A percentile compares a stretch with the other conserved stretches of the same genome.
Evolutionary conservation across 192 early-diverging fungal species (phyloP).

Genomic region (Fimicolochytrium jonesii): DNA sequence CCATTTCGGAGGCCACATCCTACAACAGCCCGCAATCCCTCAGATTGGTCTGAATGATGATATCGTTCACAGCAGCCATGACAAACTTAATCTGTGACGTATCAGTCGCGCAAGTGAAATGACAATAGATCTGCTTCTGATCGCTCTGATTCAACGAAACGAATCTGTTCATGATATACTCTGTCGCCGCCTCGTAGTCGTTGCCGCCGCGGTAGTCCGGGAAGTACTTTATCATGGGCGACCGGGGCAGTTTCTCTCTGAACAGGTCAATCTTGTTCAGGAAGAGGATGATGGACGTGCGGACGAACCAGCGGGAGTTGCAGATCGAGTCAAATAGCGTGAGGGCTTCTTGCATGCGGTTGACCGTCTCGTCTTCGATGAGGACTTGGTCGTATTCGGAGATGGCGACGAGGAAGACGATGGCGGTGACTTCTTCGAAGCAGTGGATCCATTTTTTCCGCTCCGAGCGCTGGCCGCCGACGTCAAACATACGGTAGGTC

Average conservation of each 20-base stretch:
- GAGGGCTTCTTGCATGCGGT: constrained; percentile 93
- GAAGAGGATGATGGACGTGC: constrained; percentile 96
- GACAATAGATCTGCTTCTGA: constrained; percentile 55
- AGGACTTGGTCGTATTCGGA: constrained; percentile 95
- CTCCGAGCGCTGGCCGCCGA: constrained; percentile 96
- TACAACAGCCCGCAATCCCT: constrained; percentile 26
- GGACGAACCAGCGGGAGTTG: constrained; percentile 94
- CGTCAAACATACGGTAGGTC: constrained; percentile 95
- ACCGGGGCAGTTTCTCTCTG: constrained; percentile 75
- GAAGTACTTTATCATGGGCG: constrained; percentile 86
- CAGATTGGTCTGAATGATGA: constrained; percentile 47
- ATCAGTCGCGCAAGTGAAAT: constrained; percentile 63
- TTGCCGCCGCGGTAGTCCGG: constrained; percentile 67
- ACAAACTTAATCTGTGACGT: constrained; percentile 58
- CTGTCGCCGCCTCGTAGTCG: constrained; percentile 42
- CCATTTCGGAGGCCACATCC: no score
- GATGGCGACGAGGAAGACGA: constrained; percentile 94
- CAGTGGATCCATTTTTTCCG: constrained; percentile 99
- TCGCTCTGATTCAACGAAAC: constrained; percentile 44
- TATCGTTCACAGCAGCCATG: constrained; percentile 56
- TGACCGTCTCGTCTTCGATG: constrained; percentile 93
- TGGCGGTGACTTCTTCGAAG: constrained; percentile 93
- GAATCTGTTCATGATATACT: constrained; percentile 48
- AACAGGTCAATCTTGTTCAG: constrained; percentile 97
- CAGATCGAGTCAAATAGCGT: constrained; percentile 97